phyloP scores from a whole-genome alignment of 768 basidiomycete genomes.

The Crassisporium funariophilum region DNA sequence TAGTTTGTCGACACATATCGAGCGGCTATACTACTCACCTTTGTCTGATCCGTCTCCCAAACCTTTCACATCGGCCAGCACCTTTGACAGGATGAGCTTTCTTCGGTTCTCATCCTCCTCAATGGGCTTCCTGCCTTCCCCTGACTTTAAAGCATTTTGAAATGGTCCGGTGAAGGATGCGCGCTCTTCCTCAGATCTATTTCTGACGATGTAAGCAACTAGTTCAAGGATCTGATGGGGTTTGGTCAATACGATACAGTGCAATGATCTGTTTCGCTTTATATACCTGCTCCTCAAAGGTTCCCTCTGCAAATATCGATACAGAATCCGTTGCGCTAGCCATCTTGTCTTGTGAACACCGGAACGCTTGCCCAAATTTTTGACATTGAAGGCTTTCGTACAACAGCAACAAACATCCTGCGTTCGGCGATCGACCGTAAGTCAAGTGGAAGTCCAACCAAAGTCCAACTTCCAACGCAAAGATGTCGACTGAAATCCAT shows the following conservation, averaged over 20 bases:
- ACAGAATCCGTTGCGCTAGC: slow-evolving; percentile 66
- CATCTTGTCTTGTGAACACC: slow-evolving; percentile 47
- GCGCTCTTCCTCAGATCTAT: slow-evolving; percentile 69
- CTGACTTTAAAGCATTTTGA: slow-evolving; percentile 55
- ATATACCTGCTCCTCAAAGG: slow-evolving; percentile 82
- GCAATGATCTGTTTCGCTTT: background rate
- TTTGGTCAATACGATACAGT: slow-evolving; percentile 7
- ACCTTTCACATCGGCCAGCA: slow-evolving; percentile 63
- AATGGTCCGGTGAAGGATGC: slow-evolving; percentile 64
- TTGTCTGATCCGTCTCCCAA: slow-evolving; percentile 79
- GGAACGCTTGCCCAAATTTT: slow-evolving; percentile 35
- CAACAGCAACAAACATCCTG: slow-evolving; percentile 37
- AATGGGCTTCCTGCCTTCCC: slow-evolving; percentile 52
- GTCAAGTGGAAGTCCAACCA: too few species aligned
- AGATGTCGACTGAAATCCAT: too few species aligned
- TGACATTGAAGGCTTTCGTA: slow-evolving; percentile 30
- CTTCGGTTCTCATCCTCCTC: slow-evolving; percentile 56
- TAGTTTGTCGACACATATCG: slow-evolving; percentile 3
- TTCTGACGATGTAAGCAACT: slow-evolving; percentile 70
- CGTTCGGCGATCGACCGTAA: too few species aligned
- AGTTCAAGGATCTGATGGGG: slow-evolving; percentile 78
- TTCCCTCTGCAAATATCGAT: slow-evolving; percentile 85
- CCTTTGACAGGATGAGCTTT: slow-evolving; percentile 57
- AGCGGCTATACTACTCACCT: slow-evolving; percentile 46
- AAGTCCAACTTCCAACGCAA: too few species aligned